These are phyloP conservation scores for Termitomyces titanicus DNA, from an alignment of 768 basidiomycete genomes.

Conservation along the genomic window DNA sequence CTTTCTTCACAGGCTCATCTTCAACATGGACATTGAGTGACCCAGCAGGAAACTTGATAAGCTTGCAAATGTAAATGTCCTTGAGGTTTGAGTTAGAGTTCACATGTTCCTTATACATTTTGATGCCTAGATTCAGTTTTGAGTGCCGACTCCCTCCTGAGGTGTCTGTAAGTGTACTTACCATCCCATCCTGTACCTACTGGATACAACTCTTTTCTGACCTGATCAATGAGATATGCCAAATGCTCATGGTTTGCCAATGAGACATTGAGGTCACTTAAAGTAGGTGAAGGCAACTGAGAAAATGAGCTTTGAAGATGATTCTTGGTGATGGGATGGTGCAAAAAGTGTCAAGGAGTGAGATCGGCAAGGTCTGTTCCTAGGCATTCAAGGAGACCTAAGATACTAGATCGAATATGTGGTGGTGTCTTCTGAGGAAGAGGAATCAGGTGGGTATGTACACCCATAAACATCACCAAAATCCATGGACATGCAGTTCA, in stretches of 20 bases:
- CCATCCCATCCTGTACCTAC: slow-evolving; percentile 15
- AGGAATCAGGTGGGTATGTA: not conserved
- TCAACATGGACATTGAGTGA: not conserved
- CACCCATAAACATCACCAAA: not conserved
- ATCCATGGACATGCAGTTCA: not conserved
- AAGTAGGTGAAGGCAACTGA: slow-evolving; percentile 7
- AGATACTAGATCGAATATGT: no score
- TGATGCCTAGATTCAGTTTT: not conserved
- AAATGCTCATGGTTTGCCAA: slow-evolving; percentile 22
- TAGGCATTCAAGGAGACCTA: not conserved
- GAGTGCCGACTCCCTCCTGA: no score
- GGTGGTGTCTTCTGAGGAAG: no score
- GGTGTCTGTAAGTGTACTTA: no score
- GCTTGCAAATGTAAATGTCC: not conserved
- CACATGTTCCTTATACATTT: not conserved
- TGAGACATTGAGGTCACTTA: slow-evolving; percentile 22
- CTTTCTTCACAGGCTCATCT: not conserved
- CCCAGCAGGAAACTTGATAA: not conserved
- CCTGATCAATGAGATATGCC: slow-evolving; percentile 15
- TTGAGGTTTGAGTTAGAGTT: not conserved
- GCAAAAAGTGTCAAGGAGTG: slow-evolving; percentile 18
- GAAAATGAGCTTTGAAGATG: slow-evolving; percentile 12
- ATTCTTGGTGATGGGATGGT: slow-evolving; percentile 15
- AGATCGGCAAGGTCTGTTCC: slow-evolving; percentile 16
- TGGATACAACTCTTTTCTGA: slow-evolving; percentile 13